phyloP scores from a whole-genome alignment of 2,329 filamentous ascomycete species.

The Alternaria consortialis region DNA sequence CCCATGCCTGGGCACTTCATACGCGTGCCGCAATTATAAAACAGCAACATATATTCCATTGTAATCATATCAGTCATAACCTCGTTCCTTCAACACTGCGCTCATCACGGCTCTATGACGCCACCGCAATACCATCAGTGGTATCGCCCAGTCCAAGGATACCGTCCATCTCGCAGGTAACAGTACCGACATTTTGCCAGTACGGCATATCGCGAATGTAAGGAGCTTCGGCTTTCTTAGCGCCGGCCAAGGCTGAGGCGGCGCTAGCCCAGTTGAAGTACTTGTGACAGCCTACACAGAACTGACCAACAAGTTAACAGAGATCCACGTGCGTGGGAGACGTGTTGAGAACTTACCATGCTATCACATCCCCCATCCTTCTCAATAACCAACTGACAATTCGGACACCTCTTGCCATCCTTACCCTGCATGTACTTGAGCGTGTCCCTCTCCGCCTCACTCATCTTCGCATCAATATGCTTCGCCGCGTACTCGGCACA shows the following conservation, averaged over 20 bases:
- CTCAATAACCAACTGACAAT: slow-evolving; percentile 43
- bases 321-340: too few relatives aligned
- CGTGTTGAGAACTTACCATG: slow-evolving; percentile 16
- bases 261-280: slow-evolving; percentile 41
- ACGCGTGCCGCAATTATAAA: background rate
- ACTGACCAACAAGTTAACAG: background rate
- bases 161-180: slow-evolving; percentile 2
- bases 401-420: slow-evolving; percentile 41
- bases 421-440: slow-evolving; percentile 35
- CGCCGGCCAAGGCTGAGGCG: slow-evolving; percentile 30
- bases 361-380: slow-evolving; percentile 41
- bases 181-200: background rate
- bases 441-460: slow-evolving; percentile 30
- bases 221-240: slow-evolving; percentile 21
- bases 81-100: background rate
- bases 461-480: slow-evolving; percentile 32
- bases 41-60: background rate
- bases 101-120: background rate
- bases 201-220: slow-evolving; percentile 1
- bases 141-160: background rate
- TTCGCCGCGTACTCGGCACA: slow-evolving; percentile 33
- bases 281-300: slow-evolving; percentile 33
- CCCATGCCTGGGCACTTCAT: background rate
- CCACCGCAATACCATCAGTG: background rate
- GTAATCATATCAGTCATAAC: background rate